Evolutionary conservation across 768 basidiomycete species (phyloP), one percentile per base, ranked within the genome.

Genomic region (Pleurotus salmoneostramineus): DNA sequence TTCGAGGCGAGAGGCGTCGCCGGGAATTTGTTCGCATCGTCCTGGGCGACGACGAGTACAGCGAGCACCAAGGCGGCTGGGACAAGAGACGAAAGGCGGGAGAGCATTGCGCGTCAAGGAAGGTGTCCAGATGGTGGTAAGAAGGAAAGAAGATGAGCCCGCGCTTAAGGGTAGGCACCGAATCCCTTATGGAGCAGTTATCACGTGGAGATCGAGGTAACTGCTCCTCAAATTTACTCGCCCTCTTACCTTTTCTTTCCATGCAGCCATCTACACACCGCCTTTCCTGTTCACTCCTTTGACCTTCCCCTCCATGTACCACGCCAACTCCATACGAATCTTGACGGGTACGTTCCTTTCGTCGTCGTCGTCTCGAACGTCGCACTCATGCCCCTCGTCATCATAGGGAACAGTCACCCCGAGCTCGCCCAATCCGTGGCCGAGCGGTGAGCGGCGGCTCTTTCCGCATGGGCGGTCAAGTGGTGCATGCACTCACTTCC

Each of bases 381-480:
- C 48, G 48, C 62, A 59, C 59, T 60, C 68, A 61, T 59, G 58
- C 57, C 57, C 42, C 12, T 40, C 37, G 37, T 51, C 35, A 45
- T n/a, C 58, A 10, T 75, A 97, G 95, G 96, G 71, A 96, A 95
- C 76, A 95, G 93, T 72, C 97, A 99, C 78, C 93, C 94, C 67
- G 92, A 95, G 83, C 90, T 99, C 79, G 96, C 96, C 73, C 83
- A 89, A 68, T 81, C 87, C 60, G 94, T 99, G 75, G 91, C 93
- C 68, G 93, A 97, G 83, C 89, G 93, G 96, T 97, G 83, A 88
- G 95, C 82, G 75, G 77, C 77, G 73, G 74, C 76, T 43, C 52
- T 75, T 74, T 69, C 65, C 72, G 66, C 68, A 68, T 68, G 69
- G 42, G 70, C 71, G 69, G 69, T 70, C 66, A 63, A 70, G 68